Conservation (phyloP, 495 filamentous ascomycete genomes). For the Neurospora hispaniola region DNA sequence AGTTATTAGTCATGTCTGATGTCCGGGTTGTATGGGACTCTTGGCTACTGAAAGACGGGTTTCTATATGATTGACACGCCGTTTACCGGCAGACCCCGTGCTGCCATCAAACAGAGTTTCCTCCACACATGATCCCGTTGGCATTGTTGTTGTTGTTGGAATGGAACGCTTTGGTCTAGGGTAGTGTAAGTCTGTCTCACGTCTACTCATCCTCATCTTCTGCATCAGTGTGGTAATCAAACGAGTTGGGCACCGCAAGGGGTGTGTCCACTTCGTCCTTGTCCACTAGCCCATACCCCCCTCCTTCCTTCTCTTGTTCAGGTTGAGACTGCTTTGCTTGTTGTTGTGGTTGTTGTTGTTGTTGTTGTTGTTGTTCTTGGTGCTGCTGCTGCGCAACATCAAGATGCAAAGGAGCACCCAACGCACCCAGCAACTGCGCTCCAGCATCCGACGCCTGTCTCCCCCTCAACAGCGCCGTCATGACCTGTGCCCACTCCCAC, state of each 20-base stretch:
- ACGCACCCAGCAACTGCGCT: background rate
- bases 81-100: background rate
- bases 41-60: background rate
- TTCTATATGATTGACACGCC: background rate
- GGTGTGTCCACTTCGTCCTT: conserved; percentile 6
- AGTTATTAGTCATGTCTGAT: background rate
- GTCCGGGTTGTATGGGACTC: background rate
- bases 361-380: background rate
- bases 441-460: conserved; percentile 1
- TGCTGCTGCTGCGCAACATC: background rate
- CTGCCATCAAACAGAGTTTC: background rate
- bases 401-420: background rate
- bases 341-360: background rate
- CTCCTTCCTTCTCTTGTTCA: background rate
- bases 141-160: background rate
- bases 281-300: conserved; percentile 1
- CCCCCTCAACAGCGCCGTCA: conserved; percentile 25
- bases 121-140: background rate
- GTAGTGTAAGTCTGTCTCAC: background rate
- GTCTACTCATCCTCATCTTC: conserved; percentile 2
- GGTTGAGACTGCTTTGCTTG: background rate
- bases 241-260: conserved; percentile 12
- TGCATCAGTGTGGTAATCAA: conserved; percentile 23
- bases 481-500: conserved; percentile 55
- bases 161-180: background rate